Percentiles rank a stretch among this genome's conserved stretches.
Evolutionary conservation across 2,329 filamentous ascomycete genomes (phyloP).

Genomic region (Diaporthe longicolla): DNA sequence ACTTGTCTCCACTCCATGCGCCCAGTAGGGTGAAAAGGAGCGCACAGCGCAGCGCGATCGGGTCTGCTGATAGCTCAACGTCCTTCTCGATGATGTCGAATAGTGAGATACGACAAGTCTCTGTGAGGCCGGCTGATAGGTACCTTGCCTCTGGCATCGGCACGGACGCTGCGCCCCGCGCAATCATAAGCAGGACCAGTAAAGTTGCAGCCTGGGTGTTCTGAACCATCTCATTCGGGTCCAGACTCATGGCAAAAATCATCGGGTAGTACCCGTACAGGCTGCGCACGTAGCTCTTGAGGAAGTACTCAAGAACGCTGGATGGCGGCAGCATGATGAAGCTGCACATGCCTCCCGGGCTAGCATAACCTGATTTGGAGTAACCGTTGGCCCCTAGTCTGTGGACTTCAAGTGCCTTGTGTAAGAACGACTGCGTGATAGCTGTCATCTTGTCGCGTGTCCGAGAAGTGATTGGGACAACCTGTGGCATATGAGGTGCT

Average conservation of each 20-base stretch:
- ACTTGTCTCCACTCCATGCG: conserved; percentile 82
- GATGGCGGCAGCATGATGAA: conserved; percentile 77
- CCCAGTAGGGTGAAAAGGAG: conserved; percentile 77
- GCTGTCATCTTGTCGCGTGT: conserved; percentile 79
- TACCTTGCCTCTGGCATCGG: conserved; percentile 75
- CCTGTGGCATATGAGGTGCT: conserved; percentile 54
- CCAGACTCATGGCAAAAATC: conserved; percentile 70
- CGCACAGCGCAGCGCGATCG: conserved; percentile 74
- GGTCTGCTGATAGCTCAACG: conserved; percentile 76
- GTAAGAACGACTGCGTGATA: conserved; percentile 78
- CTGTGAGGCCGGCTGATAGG: conserved; percentile 76
- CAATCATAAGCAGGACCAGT: conserved; percentile 79
- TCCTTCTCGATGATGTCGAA: conserved; percentile 82
- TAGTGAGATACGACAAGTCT: conserved; percentile 79
- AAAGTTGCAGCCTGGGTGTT: conserved; percentile 77
- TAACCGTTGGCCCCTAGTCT: conserved; percentile 62
- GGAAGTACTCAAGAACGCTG: conserved; percentile 76
- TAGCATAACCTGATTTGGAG: conserved; percentile 59
- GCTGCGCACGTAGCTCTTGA: conserved; percentile 75
- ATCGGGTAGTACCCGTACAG: conserved; percentile 77
- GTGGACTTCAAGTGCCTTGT: conserved; percentile 79
- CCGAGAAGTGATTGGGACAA: conserved; percentile 60
- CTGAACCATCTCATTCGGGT: conserved; percentile 77
- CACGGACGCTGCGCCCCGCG: conserved; percentile 77
- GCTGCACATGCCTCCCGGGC: conserved; percentile 65